These are phyloP conservation scores for Colletotrichum noveboracense DNA, from an alignment of 2,329 filamentous ascomycete species.

Conservation along the genomic window DNA sequence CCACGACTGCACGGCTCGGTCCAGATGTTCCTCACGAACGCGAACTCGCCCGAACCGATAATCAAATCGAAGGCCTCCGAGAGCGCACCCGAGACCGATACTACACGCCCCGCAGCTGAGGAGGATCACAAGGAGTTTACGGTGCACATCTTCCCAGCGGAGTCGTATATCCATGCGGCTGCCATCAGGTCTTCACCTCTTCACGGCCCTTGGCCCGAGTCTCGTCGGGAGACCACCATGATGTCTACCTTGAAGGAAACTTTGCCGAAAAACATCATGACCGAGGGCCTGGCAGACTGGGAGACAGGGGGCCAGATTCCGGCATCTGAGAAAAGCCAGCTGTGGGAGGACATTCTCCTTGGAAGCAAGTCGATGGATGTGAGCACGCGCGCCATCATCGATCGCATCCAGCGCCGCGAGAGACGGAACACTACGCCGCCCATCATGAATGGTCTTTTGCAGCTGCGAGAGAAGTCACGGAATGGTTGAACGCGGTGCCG, in stretches of 20 bases:
- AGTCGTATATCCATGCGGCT: conserved; percentile 43
- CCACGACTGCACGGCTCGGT: conserved; percentile 27
- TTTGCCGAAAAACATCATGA: conserved; percentile 42
- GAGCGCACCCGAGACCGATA: not conserved
- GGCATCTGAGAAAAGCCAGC: conserved; percentile 22
- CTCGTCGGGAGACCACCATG: conserved; percentile 32
- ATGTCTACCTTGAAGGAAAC: conserved; percentile 41
- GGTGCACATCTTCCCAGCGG: conserved; percentile 44
- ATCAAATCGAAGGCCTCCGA: not conserved
- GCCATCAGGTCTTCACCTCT: conserved; percentile 40
- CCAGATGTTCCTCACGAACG: conserved; percentile 34
- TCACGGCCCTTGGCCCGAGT: conserved; percentile 46
- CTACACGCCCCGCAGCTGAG: not conserved
- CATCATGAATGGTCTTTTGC: conserved; percentile 17
- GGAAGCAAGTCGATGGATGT: conserved; percentile 14
- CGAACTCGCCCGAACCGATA: conserved; percentile 14
- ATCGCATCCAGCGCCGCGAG: not conserved
- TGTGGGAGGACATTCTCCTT: conserved; percentile 26
- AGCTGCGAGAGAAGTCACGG: not conserved
- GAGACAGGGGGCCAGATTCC: conserved; percentile 30
- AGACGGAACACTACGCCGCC: not conserved
- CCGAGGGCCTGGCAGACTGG: conserved; percentile 51
- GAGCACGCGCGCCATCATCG: conserved; percentile 5
- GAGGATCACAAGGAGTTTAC: conserved; percentile 41
- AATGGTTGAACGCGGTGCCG: not conserved